Conservation (phyloP, 2,329 filamentous ascomycete genomes). For the Neocucurbitaria cava region DNA sequence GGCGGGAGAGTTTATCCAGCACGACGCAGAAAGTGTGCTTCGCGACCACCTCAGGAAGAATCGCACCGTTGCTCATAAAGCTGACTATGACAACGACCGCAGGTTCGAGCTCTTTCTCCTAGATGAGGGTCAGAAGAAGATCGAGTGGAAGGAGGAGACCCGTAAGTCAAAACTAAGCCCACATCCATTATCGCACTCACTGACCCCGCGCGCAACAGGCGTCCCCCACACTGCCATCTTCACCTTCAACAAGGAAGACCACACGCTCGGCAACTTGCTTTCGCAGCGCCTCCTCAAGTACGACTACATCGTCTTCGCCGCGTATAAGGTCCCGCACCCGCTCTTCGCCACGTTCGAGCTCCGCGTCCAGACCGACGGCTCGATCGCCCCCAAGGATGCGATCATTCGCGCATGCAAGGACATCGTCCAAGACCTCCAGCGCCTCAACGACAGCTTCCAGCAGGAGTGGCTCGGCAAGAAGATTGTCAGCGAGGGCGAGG, state of each 20-base stretch:
- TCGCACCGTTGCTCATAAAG: conserved; percentile 10
- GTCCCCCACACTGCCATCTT: conserved; percentile 97
- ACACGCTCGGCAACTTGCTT: conserved; percentile 91
- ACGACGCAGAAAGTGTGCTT: conserved; percentile 13
- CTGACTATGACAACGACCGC: conserved; percentile 28
- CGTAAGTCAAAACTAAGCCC: conserved; percentile 66
- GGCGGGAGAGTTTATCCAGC: conserved; percentile 16
- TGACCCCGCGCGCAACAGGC: conserved; percentile 59
- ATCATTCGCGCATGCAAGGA: conserved; percentile 81
- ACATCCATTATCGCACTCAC: background rate
- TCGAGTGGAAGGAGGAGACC: conserved; percentile 85
- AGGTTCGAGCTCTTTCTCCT: conserved; percentile 96
- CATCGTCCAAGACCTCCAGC: conserved; percentile 80
- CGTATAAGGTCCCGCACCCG: conserved; percentile 74
- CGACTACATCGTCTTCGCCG: conserved; percentile 84
- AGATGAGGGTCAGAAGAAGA: conserved; percentile 88
- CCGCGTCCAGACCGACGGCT: conserved; percentile 90
- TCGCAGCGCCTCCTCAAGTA: conserved; percentile 84
- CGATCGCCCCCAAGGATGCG: conserved; percentile 86
- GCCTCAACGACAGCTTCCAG: conserved; percentile 85
- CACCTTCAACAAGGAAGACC: conserved; percentile 94
- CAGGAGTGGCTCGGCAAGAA: conserved; percentile 67
- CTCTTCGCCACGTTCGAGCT: conserved; percentile 65
- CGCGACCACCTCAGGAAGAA: conserved; percentile 10
- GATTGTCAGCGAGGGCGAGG: conserved; percentile 45